Evolutionary conservation across 805 yeast species (phyloP), one percentile per base, ranked within the genome.

Genomic region (Candida chilensis): DNA sequence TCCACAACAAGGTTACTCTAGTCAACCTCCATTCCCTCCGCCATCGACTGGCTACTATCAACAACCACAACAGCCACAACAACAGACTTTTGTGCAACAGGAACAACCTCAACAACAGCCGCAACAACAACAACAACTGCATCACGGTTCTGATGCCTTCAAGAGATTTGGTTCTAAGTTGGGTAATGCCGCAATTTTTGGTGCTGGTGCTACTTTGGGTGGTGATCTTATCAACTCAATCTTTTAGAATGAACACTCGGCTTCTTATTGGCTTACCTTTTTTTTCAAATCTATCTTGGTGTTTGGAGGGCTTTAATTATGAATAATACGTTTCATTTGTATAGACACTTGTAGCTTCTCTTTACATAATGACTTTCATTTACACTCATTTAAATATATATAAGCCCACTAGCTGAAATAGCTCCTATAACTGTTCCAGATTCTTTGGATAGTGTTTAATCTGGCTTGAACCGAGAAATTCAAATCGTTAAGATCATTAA

Each of bases 131-230:
- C 48, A 48, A 12, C 57, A 53, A 19, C 41, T 48, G 9, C 63
- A 56, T 27, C 37, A 40, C 10, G 37, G 40, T n/a, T n/a, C n/a
- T 29, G 52, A 50, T 14, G 48, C 42, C 14, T 39, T 78, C 35
- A 74, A 73, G 54, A 78, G 69, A 45, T 73, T 84, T 41, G 94
- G 94, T 16, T 67, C 82, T 38, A 80, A 84, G 54, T 59, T 88
- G 35, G 95, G 95, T 36, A 76, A 86, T 41, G 94, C 96, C n/a
- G 88, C 94, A 20, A 74, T 88, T 29, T 90, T 86, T 41, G 96
- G 96, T 55, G 96, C 95, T 7, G 97, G 97, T 64, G 95, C 96
- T 24, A 79, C 95, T 2, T 64, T 88, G 32, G 97, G 97, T 47
- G 69, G 84, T 27, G 86, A 82, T 45, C 44, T 90, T 30, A 84